Evolutionary conservation across 768 basidiomycete species (phyloP).

Genomic region (Agaricus bisporus): DNA sequence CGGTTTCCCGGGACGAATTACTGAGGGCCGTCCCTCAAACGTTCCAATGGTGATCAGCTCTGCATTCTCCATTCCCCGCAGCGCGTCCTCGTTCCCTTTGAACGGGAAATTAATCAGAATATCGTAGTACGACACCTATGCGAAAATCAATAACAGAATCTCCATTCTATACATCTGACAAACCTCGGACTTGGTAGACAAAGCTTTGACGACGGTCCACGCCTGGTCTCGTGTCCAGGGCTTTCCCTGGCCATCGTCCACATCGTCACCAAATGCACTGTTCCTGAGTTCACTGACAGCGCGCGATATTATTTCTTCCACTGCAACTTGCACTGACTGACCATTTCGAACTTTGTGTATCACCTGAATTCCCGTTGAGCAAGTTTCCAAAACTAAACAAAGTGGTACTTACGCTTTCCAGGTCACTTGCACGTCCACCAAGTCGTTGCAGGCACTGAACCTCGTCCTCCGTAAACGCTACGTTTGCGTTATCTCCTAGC

Average conservation of each 20-base stretch:
- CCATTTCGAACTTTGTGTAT: slow-evolving; percentile 82
- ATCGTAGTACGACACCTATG: slow-evolving; percentile 75
- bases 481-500: slow-evolving; percentile 50
- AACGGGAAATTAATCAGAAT: slow-evolving; percentile 80
- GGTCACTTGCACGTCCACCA: slow-evolving; percentile 87
- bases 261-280: slow-evolving; percentile 89
- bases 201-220: slow-evolving; percentile 73
- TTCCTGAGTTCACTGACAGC: slow-evolving; percentile 83
- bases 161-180: slow-evolving; percentile 17
- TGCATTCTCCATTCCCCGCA: slow-evolving; percentile 83
- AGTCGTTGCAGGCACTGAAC: slow-evolving; percentile 59
- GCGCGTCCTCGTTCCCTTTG: slow-evolving; percentile 80
- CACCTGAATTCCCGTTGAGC: slow-evolving; percentile 40
- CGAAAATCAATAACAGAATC: background rate
- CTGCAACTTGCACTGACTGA: slow-evolving; percentile 66
- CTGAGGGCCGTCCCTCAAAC: slow-evolving; percentile 78
- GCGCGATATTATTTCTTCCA: slow-evolving; percentile 83
- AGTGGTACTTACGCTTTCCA: slow-evolving; percentile 60
- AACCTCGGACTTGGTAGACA: slow-evolving; percentile 63
- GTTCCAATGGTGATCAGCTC: slow-evolving; percentile 82
- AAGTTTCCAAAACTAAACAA: background rate
- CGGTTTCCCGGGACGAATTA: slow-evolving; percentile 86
- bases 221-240: slow-evolving; percentile 86
- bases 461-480: slow-evolving; percentile 51
- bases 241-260: slow-evolving; percentile 77